A percentile compares a stretch with the other conserved stretches of the same genome.
These are phyloP conservation scores for Coemansia sp. DNA, from an alignment of 192 early-diverging fungal species.

Conservation along the genomic window DNA sequence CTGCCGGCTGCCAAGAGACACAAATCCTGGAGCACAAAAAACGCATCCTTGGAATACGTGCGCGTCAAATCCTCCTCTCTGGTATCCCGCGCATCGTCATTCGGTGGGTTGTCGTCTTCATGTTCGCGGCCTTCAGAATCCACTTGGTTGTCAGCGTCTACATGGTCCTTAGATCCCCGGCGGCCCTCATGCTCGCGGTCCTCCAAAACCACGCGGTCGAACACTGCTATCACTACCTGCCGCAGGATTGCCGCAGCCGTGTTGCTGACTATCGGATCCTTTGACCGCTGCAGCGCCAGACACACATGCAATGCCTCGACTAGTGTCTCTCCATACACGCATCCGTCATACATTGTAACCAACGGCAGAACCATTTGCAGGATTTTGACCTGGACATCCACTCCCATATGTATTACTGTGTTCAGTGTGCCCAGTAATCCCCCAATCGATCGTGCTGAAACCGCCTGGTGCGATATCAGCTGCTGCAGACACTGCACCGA, in stretches of 20 bases:
- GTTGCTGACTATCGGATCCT: conserved; percentile 54
- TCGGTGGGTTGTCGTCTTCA: not conserved
- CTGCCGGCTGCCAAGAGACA: conserved; percentile 75
- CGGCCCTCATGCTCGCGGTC: conserved; percentile 11
- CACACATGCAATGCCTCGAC: conserved; percentile 84
- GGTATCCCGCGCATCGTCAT: conserved; percentile 4
- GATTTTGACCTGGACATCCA: conserved; percentile 91
- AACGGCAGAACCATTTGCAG: conserved; percentile 90
- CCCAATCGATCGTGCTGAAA: conserved; percentile 55
- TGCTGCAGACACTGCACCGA: conserved; percentile 81
- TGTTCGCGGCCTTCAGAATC: not conserved
- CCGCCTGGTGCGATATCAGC: conserved; percentile 36
- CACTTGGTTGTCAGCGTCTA: not conserved
- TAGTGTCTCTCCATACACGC: conserved; percentile 76
- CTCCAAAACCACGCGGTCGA: conserved; percentile 47
- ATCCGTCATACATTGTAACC: conserved; percentile 71
- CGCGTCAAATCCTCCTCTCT: conserved; percentile 39
- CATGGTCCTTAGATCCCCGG: not conserved
- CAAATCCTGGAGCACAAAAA: conserved; percentile 85
- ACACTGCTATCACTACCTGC: conserved; percentile 51
- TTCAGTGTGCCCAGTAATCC: conserved; percentile 69
- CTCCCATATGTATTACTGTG: conserved; percentile 63
- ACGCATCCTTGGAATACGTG: conserved; percentile 78
- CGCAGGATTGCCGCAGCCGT: conserved; percentile 49
- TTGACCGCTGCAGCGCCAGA: conserved; percentile 80